Percentiles rank a stretch among this genome's conserved stretches.
These are phyloP conservation scores for Haplographium delicatum DNA, from an alignment of 495 filamentous ascomycete genomes.

Conservation along the genomic window DNA sequence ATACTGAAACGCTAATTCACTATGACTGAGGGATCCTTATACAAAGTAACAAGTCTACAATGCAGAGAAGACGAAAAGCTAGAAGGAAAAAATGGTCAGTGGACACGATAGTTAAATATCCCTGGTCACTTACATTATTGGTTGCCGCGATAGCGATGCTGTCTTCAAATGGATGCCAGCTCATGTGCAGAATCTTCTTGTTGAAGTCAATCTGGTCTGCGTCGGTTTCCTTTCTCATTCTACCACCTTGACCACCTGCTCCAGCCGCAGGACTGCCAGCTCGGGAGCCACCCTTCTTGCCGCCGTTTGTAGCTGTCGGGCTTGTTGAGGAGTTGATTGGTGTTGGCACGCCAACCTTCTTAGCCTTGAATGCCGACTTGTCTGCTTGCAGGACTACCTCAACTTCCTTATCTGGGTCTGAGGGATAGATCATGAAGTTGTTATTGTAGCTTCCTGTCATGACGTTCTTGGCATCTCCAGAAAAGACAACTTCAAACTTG, in stretches of 20 bases:
- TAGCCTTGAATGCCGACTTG: constrained; percentile 98
- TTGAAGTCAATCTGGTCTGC: constrained; percentile 99
- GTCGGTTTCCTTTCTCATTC: constrained; percentile 98
- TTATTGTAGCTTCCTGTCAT: constrained; percentile 99
- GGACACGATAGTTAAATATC: background rate
- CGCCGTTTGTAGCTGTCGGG: constrained; percentile 56
- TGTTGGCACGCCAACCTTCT: constrained; percentile 97
- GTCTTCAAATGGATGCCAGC: constrained; percentile 99
- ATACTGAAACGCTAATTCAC: constrained; percentile 24
- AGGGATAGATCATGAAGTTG: constrained; percentile 99
- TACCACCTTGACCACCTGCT: constrained; percentile 68
- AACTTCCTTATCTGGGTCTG: constrained; percentile 89
- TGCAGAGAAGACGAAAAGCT: constrained; percentile 99
- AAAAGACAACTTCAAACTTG: constrained; percentile 99
- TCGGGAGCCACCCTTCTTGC: constrained; percentile 76
- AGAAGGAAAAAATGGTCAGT: constrained; percentile 7
- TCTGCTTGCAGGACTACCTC: constrained; percentile 97
- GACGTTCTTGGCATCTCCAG: constrained; percentile 94
- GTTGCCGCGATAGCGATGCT: constrained; percentile 99
- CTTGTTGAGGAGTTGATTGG: constrained; percentile 81
- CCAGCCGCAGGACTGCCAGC: constrained; percentile 85
- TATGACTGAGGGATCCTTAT: constrained; percentile 21
- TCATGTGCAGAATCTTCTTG: constrained; percentile 99
- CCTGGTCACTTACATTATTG: constrained; percentile 79
- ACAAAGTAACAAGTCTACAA: constrained; percentile 49